Evolutionary conservation across 2,329 filamentous ascomycete species (phyloP), one percentile per base, ranked within the genome.

Genomic region (Rachicladosporium sp.): DNA sequence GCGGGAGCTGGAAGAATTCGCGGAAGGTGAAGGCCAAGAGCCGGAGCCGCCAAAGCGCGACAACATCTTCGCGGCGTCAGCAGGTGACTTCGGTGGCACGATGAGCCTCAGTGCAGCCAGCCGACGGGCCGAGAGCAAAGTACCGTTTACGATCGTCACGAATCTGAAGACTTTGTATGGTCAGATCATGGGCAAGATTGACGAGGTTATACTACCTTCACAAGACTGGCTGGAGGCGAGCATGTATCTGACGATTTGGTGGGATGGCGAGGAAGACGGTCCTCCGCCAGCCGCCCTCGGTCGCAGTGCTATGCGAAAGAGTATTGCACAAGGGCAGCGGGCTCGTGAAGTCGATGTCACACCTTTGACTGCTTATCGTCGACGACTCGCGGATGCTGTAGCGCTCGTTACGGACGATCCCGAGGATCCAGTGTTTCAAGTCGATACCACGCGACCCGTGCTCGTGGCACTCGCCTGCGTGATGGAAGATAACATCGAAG

Each of bases 181-280:
- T 29, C 80, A 93, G 44, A 65, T 93, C 2, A 71, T 91, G 4
- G 88, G 89, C 29, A 76, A 82, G 46, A 70, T 77, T 7, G 74
- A 80, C 29, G 78, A 86, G 12, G 84, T 95, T 38, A 67, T 93
- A 44, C 74, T 78, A 35, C 76, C 78, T 33, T 76, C 87, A 1
- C 79, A 89, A 53, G 88, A 95, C 60, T 96, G 89, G 89, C 78
- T 89, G 37, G 89, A 96, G 64, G 88, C 86, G 0, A 82, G 80
- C 0, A 65, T 95, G 43, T 83, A 80, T 2, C 66, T 96, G 36
- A 79, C 88, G 27, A 79, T 82, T 4, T 96, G 89, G 89, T 94
- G 88, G 87, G 81, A 93, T 55, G 85, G 91, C 44, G 74, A 75
- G n/a, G 74, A 78, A 43, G 71, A 78, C 7, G 63, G 66, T 1